Conservation (phyloP, 2,329 filamentous ascomycete species). For the Aureobasidium subglaciale region DNA sequence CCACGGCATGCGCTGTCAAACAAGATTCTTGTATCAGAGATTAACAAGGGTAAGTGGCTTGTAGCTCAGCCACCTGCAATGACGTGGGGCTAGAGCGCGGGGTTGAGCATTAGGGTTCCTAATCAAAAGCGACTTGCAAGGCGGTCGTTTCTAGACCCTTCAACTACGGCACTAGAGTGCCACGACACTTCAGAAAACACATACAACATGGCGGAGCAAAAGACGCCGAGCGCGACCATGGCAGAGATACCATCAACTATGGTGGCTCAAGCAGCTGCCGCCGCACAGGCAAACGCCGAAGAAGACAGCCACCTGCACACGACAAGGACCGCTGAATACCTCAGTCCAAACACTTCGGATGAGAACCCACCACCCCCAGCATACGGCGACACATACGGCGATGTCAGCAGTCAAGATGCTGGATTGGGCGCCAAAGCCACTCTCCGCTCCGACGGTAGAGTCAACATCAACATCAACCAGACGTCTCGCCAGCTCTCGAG, state of each 20-base stretch:
- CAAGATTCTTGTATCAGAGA: too few relatives aligned
- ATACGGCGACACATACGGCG: constrained; percentile 33
- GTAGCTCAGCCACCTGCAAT: too few relatives aligned
- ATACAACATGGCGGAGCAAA: neutral
- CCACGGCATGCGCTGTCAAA: too few relatives aligned
- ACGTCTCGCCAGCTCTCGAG: constrained; percentile 59
- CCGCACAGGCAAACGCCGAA: constrained; percentile 13
- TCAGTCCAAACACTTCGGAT: neutral
- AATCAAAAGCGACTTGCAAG: too few relatives aligned
- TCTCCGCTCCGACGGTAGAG: constrained; percentile 59
- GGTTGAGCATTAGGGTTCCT: too few relatives aligned
- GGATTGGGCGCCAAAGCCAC: constrained; percentile 34
- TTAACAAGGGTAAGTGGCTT: too few relatives aligned
- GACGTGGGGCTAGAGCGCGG: too few relatives aligned
- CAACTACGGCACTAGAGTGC: neutral
- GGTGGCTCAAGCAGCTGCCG: constrained; percentile 15
- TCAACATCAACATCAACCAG: constrained; percentile 74
- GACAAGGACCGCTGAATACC: neutral
- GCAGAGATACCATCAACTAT: constrained; percentile 14
- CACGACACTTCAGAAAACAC: neutral
- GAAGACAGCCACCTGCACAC: neutral
- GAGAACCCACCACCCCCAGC: constrained; percentile 30
- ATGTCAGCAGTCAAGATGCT: constrained; percentile 31
- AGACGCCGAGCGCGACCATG: constrained; percentile 9
- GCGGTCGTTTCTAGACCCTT: too few relatives aligned